Base-by-base conservation (phyloP, 2,329 filamentous ascomycete species). In the Trichophyton equinum region DNA sequence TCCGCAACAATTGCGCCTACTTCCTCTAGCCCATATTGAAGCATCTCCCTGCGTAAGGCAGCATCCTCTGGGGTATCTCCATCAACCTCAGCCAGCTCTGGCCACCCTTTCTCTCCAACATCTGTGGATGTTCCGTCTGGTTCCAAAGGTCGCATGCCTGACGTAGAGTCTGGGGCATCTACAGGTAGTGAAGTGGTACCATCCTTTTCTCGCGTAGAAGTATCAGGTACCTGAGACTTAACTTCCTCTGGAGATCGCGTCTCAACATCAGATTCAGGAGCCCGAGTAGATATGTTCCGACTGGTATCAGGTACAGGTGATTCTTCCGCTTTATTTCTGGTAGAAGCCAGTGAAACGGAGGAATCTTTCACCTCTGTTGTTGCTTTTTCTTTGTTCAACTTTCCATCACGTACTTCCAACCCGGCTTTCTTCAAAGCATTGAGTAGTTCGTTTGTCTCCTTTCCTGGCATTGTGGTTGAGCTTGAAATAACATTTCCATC, bases 1-100 rank as follows among this genome's bases (percentile, higher is more conserved):
- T 97, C 91, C 15, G 94, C 94, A 15, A 99, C 94, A 2, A 99
- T 88, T 42, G 89, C 85, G 3, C 91, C 90, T 61, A 99, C 86
- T 72, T 97, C 92, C 51, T 87, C 86, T 73, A 96, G 77, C 63
- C 89, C 86, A 70, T 97, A 99, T 64, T 88, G 82, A 6, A 97
- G 79, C 91, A 99, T 97, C 69, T 96, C 86, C 61, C 86, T 83
- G 4, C 94, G 85, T 25, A 96, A 74, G 36, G 81, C 81, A 3
- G 90, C 88, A 64, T 96, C 92, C 65, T 95, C 91, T 11, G 82
- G 78, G 0, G 86, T 83, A 9, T 57, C 55, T 67, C 99, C 94
- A 58, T 88, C 81, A 0, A 85, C 80, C 1, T 90, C 87, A 13
- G 88, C 81, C 11, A 90, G 76, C 0, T 84, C 78, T 5, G 77